These are phyloP conservation scores for Tuber calosporum DNA, from an alignment of 495 filamentous ascomycete species.

Conservation along the genomic window DNA sequence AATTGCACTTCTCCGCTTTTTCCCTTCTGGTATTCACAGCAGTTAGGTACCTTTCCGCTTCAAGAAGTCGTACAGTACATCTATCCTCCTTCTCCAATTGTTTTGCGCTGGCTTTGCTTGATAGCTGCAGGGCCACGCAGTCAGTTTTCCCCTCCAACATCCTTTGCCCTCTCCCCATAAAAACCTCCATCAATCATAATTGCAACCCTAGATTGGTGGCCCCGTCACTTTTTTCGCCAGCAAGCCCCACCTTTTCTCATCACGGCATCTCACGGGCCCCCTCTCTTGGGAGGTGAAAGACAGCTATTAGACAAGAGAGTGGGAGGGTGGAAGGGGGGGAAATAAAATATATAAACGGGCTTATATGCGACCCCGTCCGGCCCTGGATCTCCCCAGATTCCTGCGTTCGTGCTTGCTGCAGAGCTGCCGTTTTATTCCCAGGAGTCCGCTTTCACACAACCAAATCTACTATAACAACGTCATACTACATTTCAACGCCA, in stretches of 20 bases:
- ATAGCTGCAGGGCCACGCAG: slow-evolving; percentile 31
- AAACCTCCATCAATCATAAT: slow-evolving; percentile 12
- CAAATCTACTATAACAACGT: slow-evolving; percentile 24
- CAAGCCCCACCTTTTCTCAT: background rate
- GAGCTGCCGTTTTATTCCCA: slow-evolving; percentile 16
- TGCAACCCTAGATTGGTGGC: background rate
- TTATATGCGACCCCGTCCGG: slow-evolving; percentile 36
- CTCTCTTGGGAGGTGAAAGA: background rate
- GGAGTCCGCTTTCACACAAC: slow-evolving; percentile 13
- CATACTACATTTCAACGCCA: slow-evolving; percentile 19
- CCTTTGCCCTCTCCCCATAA: slow-evolving; percentile 8
- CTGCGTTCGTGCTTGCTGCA: slow-evolving; percentile 11
- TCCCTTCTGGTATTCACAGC: background rate
- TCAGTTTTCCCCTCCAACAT: slow-evolving; percentile 13
- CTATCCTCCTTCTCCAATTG: background rate
- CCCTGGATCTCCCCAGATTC: slow-evolving; percentile 21
- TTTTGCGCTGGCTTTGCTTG: background rate
- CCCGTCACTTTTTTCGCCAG: slow-evolving; percentile 2
- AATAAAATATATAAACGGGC: slow-evolving; percentile 14
- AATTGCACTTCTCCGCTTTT: background rate
- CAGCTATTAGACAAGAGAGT: background rate
- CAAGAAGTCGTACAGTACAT: slow-evolving; percentile 3
- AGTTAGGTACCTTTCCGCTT: background rate
- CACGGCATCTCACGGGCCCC: background rate
- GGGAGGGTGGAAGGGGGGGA: background rate